Evolutionary conservation across 257 asterid genomes (phyloP).

Genomic region (Gentiana straminea): DNA sequence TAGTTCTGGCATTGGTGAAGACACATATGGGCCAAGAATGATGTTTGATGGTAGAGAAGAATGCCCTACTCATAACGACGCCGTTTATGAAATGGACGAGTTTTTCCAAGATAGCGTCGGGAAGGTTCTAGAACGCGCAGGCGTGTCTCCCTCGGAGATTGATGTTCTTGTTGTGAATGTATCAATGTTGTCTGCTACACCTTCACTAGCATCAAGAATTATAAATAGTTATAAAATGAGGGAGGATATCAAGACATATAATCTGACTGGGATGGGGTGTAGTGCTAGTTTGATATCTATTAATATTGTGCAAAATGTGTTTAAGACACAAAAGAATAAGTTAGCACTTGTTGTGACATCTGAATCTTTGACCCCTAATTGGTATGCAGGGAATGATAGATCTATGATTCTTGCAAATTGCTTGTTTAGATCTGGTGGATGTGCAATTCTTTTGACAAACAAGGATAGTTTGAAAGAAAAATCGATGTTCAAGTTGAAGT

Average conservation of each 20-base stretch:
- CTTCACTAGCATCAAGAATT: conserved; percentile 53
- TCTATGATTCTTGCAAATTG: conserved; percentile 89
- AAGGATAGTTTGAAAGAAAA: conserved; percentile 17
- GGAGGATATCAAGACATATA: conserved; percentile 59
- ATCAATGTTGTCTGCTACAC: conserved; percentile 56
- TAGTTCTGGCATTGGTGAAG: conserved; percentile 89
- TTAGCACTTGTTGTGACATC: conserved; percentile 64
- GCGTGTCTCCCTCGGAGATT: conserved; percentile 40
- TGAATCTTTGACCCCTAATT: conserved; percentile 56
- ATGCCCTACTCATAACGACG: conserved; percentile 45
- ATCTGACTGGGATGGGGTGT: conserved; percentile 87
- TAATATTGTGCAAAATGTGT: conserved; percentile 36
- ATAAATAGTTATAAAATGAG: conserved; percentile 49
- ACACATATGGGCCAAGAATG: conserved; percentile 74
- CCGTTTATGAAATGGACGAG: conserved; percentile 60
- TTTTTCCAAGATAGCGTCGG: conserved; percentile 43
- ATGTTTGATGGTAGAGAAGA: conserved; percentile 53
- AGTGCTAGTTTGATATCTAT: conserved; percentile 72
- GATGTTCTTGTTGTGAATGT: conserved; percentile 71
- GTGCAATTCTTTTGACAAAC: conserved; percentile 60
- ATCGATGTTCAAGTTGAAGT: conserved; percentile 49
- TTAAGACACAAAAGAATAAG: conserved; percentile 25
- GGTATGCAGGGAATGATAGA: conserved; percentile 73
- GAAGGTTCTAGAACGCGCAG: conserved; percentile 30
- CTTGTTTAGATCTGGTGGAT: conserved; percentile 68